Percentiles rank a stretch among this genome's conserved stretches.
Evolutionary conservation across 345 rosid species (phyloP).

Genomic region (Linum lewisii): DNA sequence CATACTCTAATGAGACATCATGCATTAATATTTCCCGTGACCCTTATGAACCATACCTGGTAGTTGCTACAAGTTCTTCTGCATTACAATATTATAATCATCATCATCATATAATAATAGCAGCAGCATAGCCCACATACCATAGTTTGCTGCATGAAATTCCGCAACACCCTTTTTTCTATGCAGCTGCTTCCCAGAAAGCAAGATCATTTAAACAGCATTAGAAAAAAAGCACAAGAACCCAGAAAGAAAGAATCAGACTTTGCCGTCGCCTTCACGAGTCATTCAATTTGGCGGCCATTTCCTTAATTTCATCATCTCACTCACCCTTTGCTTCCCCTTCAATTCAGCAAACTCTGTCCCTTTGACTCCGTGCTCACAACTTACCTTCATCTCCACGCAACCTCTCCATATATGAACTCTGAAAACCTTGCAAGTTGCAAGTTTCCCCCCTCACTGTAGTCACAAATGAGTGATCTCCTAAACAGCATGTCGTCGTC

Average conservation of each 20-base stretch:
- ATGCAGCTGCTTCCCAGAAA: too few relatives aligned
- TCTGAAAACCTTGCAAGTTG: background rate
- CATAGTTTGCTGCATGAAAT: too few relatives aligned
- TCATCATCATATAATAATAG: too few relatives aligned
- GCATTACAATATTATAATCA: too few relatives aligned
- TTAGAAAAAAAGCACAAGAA: too few relatives aligned
- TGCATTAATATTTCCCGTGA: too few relatives aligned
- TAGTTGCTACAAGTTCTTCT: too few relatives aligned
- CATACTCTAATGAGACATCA: too few relatives aligned
- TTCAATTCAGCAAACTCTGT: slow-evolving; percentile 28
- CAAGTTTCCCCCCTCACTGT: background rate
- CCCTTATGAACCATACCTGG: too few relatives aligned
- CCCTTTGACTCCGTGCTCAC: slow-evolving; percentile 19
- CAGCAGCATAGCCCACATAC: too few relatives aligned
- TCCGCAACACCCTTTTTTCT: too few relatives aligned
- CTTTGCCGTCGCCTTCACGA: slow-evolving; percentile 54
- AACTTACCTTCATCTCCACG: slow-evolving; percentile 25
- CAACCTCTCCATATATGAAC: background rate
- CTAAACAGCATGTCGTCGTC: slow-evolving; percentile 45
- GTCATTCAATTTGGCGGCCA: slow-evolving; percentile 26
- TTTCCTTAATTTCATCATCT: background rate
- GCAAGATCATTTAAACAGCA: too few relatives aligned
- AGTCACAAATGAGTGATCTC: slow-evolving; percentile 15
- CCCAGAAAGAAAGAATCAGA: background rate
- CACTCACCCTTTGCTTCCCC: slow-evolving; percentile 7